Base-by-base conservation (phyloP, 1,284 basidiomycete genomes). In the Chiua sp. region DNA sequence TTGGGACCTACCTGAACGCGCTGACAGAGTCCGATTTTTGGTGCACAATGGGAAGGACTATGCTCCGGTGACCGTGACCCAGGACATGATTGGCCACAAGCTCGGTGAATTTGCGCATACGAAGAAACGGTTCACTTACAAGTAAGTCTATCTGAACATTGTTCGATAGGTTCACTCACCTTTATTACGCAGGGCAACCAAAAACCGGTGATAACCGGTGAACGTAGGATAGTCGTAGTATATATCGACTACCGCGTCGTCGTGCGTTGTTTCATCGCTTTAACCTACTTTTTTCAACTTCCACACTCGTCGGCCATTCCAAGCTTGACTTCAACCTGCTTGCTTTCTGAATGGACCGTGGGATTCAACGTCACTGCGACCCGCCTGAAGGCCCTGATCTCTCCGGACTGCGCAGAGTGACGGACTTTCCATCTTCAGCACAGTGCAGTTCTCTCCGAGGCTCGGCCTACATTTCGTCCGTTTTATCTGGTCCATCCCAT, bases 21-120 rank as follows among this genome's bases (percentile, higher is more conserved):
- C 22, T 33, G 4, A 22, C 68, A 93, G 92, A 7, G 81, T 96
- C 50, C 88, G 89, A 58, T 98, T 98, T 75, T 80, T 93, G 74
- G 94, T 99, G 1, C 95, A 98, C 78, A 98, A 98, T 68, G 97
- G 97, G 50, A 95, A 92, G 77, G 87, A 93, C 66, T 98, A 96
- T 74, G 67, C 91, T 16, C 95, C 96, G 0, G 89, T 99, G 39
- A 79, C 84, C 39, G 83, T 99, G 60, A 95, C 93, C 16, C 94
- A 97, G 75, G 96, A 98, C 74, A 98, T 98, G 96, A 94, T 99
- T 3, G 97, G 97, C 0, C 96, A 98, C 76, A 98, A 99, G 77
- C 78, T 99, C 57, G 97, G 97, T 55, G 96, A 98, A 80, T 98
- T 98, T 77, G 83, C 95, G 22, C 85, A 90, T 61, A 98, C 96